Base-by-base conservation (phyloP, 192 early-diverging fungal genomes). In the Thoreauomyces humboldtii region DNA sequence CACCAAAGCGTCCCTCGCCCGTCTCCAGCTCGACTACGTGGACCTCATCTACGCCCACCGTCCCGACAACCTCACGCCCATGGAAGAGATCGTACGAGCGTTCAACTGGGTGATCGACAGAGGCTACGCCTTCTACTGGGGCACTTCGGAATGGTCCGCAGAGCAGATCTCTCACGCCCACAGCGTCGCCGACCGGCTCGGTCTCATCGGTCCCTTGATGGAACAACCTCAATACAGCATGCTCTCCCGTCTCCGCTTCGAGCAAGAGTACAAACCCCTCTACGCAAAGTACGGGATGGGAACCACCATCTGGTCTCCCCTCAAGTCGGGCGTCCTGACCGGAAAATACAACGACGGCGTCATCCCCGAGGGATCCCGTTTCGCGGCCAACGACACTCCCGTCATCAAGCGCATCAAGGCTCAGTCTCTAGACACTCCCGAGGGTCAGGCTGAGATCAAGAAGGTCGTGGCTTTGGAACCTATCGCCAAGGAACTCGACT, bases 201-300 rank as follows among this genome's bases (percentile, higher is more conserved):
- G 79, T 34, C 74, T 93, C 43, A 88, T 88, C 57, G 81, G 75
- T 33, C 91, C 89, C 6, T 64, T 90, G 29, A 79, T 81, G 73
- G 79, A 89, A 67, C 85, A 91, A 72, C 84, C 88, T 32, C 90
- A 93, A 66, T 93, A 93, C 75, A 92, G 92, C 72, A 88, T 92
- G 86, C 80, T 92, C 55, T 81, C 89, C 56, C 86, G 92, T 12
- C 90, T 92, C 44, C 79, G 87, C 21, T 76, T 92, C 34, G 89
- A 77, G 63, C 74, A 77, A 37, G 88, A 91, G 71, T 92, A 92
- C 70, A 55, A 69, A 0, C 86, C 88, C 19, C 56, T 94, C 43
- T 90, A 81, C 80, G 73, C 81, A 44, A 85, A 83, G 65, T 80
- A 77, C 59, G 80, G 81, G 0, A 72, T 91, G 37, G 92, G 91